phyloP scores from a whole-genome alignment of 495 filamentous ascomycete genomes.

The Astrothelium macrocarpum region DNA sequence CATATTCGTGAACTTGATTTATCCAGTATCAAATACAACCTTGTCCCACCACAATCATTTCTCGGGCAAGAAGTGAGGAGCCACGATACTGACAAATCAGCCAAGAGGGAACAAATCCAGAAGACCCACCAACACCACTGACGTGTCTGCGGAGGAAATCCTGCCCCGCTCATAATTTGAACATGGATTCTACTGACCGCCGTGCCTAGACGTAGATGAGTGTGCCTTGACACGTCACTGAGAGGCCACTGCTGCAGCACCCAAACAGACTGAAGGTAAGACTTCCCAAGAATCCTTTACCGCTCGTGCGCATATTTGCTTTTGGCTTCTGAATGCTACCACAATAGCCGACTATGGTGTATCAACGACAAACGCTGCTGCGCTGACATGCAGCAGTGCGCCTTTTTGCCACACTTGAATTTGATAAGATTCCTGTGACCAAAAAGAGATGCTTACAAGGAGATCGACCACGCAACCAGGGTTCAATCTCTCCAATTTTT shows the following conservation, averaged over 20 bases:
- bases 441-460: no score
- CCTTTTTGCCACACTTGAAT: not conserved
- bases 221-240: constrained; percentile 4
- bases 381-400: not conserved
- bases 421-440: not conserved
- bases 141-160: not conserved
- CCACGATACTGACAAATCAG: not conserved
- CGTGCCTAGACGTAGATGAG: not conserved
- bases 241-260: not conserved
- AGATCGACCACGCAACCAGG: no score
- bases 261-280: not conserved
- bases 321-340: not conserved
- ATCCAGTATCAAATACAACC: not conserved
- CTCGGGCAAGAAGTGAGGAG: not conserved
- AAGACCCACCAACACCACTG: not conserved
- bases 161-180: not conserved
- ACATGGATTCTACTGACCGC: not conserved
- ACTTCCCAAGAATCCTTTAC: not conserved
- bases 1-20: no score
- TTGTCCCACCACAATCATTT: not conserved
- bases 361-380: not conserved
- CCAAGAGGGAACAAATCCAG: not conserved
- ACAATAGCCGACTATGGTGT: not conserved
- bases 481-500: no score
- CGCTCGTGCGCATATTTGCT: not conserved